phyloP scores from a whole-genome alignment of 345 rosid species.

The Euclidium syriacum region DNA sequence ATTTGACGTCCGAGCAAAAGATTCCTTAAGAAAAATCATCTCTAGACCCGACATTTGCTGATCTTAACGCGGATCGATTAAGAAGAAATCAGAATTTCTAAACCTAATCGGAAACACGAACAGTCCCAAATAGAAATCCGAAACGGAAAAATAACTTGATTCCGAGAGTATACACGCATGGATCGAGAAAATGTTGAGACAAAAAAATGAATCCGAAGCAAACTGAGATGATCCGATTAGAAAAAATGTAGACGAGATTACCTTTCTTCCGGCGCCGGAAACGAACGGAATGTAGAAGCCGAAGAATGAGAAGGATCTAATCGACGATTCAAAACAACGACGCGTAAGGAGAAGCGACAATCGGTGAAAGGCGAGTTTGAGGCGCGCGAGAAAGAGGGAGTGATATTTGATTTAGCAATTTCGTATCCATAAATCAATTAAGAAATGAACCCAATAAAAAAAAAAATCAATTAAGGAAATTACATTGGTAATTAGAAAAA shows the following conservation, averaged over 20 bases:
- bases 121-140: background rate
- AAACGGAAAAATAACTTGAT: background rate
- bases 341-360: constrained; percentile 18
- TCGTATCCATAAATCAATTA: background rate
- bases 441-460: background rate
- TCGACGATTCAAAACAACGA: background rate
- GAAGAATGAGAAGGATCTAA: background rate
- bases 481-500: background rate
- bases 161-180: background rate
- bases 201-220: background rate
- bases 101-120: background rate
- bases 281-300: background rate
- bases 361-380: constrained; percentile 41
- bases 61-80: background rate
- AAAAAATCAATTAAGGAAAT: background rate
- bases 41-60: background rate
- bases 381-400: constrained; percentile 43
- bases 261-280: background rate
- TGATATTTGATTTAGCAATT: constrained; percentile 26
- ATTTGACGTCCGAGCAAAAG: background rate
- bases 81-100: background rate
- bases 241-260: background rate
- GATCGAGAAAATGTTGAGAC: background rate
- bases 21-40: background rate
- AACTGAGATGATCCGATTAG: background rate